phyloP scores from a whole-genome alignment of 768 basidiomycete species.

The Kockovaella imperatae region DNA sequence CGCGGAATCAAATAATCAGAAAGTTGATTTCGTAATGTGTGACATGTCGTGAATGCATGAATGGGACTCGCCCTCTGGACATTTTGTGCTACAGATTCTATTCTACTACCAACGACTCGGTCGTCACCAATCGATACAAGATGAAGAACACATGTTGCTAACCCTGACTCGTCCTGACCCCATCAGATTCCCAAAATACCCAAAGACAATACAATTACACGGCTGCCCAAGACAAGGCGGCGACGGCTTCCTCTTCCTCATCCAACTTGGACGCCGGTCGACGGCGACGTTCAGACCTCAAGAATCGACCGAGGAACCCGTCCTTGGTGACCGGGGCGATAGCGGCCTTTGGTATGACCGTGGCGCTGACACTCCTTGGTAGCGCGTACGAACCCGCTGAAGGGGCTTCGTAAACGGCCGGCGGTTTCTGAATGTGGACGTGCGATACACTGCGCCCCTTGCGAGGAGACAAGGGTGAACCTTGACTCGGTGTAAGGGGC shows the following conservation, averaged over 20 bases:
- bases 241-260: conserved; percentile 27
- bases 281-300: conserved; percentile 13
- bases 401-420: conserved; percentile 28
- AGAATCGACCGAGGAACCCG: conserved; percentile 5
- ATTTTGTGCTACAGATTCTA: too few species aligned
- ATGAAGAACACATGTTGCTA: too few species aligned
- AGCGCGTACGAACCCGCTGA: conserved; percentile 12
- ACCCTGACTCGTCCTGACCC: too few species aligned
- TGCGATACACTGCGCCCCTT: conserved; percentile 9
- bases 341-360: not conserved
- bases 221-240: conserved; percentile 25
- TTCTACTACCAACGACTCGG: too few species aligned
- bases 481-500: conserved; percentile 25
- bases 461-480: not conserved
- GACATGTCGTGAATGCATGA: too few species aligned
- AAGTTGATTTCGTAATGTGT: too few species aligned
- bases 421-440: conserved; percentile 22
- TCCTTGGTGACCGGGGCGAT: conserved; percentile 1
- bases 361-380: conserved; percentile 5
- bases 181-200: too few species aligned
- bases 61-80: too few species aligned
- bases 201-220: too few species aligned
- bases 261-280: conserved; percentile 11
- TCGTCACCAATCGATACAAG: too few species aligned
- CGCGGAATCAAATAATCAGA: too few species aligned